Evolutionary conservation across 169 alveolate species (phyloP).

Genomic region (Cryptosporidium ryanae): DNA sequence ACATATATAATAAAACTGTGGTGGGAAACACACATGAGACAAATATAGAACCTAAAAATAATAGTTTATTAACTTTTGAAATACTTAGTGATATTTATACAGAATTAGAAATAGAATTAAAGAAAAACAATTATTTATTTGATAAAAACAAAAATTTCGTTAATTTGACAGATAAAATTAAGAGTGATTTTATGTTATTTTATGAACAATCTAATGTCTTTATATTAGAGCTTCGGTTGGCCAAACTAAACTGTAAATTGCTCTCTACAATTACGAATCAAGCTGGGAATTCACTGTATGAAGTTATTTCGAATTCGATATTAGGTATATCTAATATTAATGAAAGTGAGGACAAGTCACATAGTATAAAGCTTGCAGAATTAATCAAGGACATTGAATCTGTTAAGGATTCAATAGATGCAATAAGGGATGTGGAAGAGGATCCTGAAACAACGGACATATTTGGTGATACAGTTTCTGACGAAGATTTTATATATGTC

Average conservation of each 20-base stretch:
- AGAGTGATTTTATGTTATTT: neutral
- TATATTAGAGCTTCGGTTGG: conserved; percentile 1
- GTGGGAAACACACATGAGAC: neutral
- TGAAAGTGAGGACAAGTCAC: conserved; percentile 3
- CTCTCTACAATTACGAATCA: conserved; percentile 25
- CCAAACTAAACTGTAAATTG: conserved; percentile 8
- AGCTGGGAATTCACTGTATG: conserved; percentile 22
- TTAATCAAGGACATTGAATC: conserved; percentile 30
- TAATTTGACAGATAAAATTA: neutral
- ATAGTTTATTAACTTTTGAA: neutral
- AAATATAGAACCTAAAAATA: neutral
- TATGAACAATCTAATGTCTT: conserved; percentile 26
- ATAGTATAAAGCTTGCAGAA: neutral
- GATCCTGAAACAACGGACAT: conserved; percentile 30
- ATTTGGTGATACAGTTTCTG: conserved; percentile 50
- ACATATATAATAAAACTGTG: neutral
- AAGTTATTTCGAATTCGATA: conserved; percentile 26
- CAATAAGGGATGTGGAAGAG: conserved; percentile 20
- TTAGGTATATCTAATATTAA: conserved; percentile 10
- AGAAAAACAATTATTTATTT: neutral
- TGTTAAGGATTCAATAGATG: conserved; percentile 34
- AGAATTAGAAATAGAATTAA: conserved; percentile 14
- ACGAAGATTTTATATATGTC: conserved; percentile 56
- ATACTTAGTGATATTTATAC: neutral
- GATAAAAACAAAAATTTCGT: neutral